A percentile compares a stretch with the other conserved stretches of the same genome.
Evolutionary conservation across 768 basidiomycete species (phyloP).

Genomic region (Holtermannia corniformis): DNA sequence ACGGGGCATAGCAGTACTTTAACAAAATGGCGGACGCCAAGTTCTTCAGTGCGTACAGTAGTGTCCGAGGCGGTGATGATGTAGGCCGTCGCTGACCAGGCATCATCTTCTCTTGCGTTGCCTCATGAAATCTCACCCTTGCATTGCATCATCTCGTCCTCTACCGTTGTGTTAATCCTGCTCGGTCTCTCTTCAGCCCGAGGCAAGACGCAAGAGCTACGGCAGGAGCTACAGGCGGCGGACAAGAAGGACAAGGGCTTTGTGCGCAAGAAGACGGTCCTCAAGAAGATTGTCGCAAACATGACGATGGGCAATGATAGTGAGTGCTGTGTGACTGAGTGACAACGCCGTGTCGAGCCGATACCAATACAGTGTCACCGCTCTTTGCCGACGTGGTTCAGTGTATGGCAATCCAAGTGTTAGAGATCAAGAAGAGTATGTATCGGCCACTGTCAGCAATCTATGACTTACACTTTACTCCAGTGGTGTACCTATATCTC

Average conservation of each 20-base stretch:
- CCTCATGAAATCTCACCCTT: not conserved
- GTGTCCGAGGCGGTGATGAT: too few relatives aligned
- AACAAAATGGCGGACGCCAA: conserved; percentile 41
- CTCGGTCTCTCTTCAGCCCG: conserved; percentile 24
- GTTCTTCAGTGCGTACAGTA: conserved; percentile 37
- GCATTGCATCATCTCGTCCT: not conserved
- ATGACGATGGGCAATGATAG: conserved; percentile 99
- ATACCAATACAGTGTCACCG: conserved; percentile 62
- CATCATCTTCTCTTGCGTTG: not conserved
- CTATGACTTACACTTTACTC: conserved; percentile 2
- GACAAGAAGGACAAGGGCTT: conserved; percentile 90
- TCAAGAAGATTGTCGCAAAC: conserved; percentile 97
- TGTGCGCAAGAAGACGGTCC: conserved; percentile 77
- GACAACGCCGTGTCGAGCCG: conserved; percentile 5
- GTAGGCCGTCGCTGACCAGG: not conserved
- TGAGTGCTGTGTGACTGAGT: conserved; percentile 46
- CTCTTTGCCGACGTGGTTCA: conserved; percentile 92
- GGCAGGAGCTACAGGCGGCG: conserved; percentile 81
- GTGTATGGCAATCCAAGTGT: conserved; percentile 83
- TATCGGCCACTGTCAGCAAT: conserved; percentile 10
- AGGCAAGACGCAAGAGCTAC: conserved; percentile 58
- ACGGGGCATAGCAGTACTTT: too few relatives aligned
- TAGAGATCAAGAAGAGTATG: conserved; percentile 99
- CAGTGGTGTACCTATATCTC: conserved; percentile 96
- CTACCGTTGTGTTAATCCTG: not conserved